Base-by-base conservation (phyloP, 768 basidiomycete species). In the Boletus subcaerulescens region DNA sequence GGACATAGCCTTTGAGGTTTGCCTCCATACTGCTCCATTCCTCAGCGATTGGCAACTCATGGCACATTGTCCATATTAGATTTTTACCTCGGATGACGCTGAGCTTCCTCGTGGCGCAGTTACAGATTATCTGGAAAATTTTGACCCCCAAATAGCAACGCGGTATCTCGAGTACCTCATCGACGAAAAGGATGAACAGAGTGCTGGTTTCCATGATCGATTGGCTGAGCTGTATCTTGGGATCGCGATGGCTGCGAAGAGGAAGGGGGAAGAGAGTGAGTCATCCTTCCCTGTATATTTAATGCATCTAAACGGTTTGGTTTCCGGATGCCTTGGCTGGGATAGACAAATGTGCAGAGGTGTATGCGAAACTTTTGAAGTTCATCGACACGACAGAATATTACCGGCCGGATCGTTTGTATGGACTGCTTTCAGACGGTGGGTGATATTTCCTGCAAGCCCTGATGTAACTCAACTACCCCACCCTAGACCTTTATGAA, bases 21-120 rank as follows among this genome's bases (percentile, higher is more conserved):
- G 56, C 43, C 15, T n/a, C 33, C 7, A 13, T 1, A 0, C 10
- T 8, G n/a, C 5, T 8, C 18, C 22, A 49, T 14, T 38, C n/a
- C 35, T 22, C 22, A 2, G 14, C 43, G 17, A 39, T 17, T 11
- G 29, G 26, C 32, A 17, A 9, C 5, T 41, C 13, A 45, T 31
- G 18, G 1, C 15, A 2, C 12, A 3, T 48, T 17, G 41, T 31
- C 45, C 18, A 7, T 22, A 12, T 3, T 60, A 97, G 93, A 92
- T 99, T 40, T 99, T 98, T 66, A 93, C 87, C 3, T 93, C 95
- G 0, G 96, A 98, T 64, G 94, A 98, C 54, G 89, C 89, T 8
- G 93, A 96, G 55, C 79, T 98, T 17, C 94, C 97, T 20, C 82
- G 86, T 3, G 76, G 80, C 32, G 77, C 77, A 0, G 92, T 97